Percentiles rank a stretch among this genome's conserved stretches.
phyloP scores from a whole-genome alignment of 2,329 filamentous ascomycete genomes.

The Truncatella angustata region DNA sequence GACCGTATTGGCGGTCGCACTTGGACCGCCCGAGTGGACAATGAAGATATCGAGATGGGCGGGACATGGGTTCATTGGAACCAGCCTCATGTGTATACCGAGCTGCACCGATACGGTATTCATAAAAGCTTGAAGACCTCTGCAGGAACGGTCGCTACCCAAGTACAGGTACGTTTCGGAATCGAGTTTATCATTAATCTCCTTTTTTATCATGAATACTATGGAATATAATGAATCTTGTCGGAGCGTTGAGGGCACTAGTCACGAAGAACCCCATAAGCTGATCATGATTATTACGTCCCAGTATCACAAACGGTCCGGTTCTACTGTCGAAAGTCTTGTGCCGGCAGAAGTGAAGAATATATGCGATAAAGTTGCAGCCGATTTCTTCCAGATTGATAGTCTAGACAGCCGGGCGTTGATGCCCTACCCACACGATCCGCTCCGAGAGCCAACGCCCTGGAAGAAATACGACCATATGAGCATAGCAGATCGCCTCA shows the following conservation, averaged over 20 bases:
- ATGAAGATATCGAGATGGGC: conserved; percentile 46
- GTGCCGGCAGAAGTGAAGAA: conserved; percentile 24
- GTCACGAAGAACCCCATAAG: no score
- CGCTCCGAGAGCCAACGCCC: conserved; percentile 25
- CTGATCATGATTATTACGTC: no score
- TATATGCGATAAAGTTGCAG: conserved; percentile 32
- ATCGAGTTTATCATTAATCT: no score
- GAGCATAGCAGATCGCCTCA: not conserved
- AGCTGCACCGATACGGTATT: conserved; percentile 45
- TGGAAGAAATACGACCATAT: conserved; percentile 35
- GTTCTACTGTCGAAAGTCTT: not conserved
- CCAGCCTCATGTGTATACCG: conserved; percentile 41
- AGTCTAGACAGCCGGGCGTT: conserved; percentile 33
- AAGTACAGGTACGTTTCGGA: no score
- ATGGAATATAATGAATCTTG: no score
- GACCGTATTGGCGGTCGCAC: conserved; percentile 48
- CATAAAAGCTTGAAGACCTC: conserved; percentile 32
- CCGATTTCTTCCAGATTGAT: conserved; percentile 46
- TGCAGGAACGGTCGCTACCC: not conserved
- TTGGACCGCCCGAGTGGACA: conserved; percentile 42
- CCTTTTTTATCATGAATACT: no score
- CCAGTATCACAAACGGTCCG: not conserved
- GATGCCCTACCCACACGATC: conserved; percentile 39
- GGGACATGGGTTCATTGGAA: conserved; percentile 49
- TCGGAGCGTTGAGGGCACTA: no score